phyloP scores from a whole-genome alignment of 1,284 basidiomycete genomes.

The Waitea zeae region DNA sequence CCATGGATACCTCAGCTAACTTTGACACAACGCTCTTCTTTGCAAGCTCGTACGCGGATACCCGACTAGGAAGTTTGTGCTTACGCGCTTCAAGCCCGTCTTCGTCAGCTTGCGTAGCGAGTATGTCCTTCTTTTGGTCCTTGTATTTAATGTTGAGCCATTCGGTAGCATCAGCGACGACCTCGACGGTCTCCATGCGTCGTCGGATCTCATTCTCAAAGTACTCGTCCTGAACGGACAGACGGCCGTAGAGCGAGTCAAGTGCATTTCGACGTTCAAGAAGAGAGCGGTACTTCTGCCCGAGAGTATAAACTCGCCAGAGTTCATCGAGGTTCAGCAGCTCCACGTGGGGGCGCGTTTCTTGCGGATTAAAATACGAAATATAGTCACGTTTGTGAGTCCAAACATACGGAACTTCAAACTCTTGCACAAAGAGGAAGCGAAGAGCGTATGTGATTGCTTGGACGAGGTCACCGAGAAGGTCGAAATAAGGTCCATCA shows the following conservation, averaged over 20 bases:
- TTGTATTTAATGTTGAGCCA: slow-evolving; percentile 84
- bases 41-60: slow-evolving; percentile 72
- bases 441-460: slow-evolving; percentile 72
- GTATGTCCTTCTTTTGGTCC: slow-evolving; percentile 48
- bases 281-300: slow-evolving; percentile 77
- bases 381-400: slow-evolving; percentile 87
- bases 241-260: slow-evolving; percentile 41
- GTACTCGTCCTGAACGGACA: slow-evolving; percentile 52
- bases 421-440: slow-evolving; percentile 75
- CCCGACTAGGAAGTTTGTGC: slow-evolving; percentile 73
- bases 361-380: slow-evolving; percentile 52
- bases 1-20: slow-evolving; percentile 47
- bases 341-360: slow-evolving; percentile 36
- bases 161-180: slow-evolving; percentile 82
- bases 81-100: slow-evolving; percentile 36
- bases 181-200: slow-evolving; percentile 65
- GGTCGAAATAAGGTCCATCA: slow-evolving; percentile 36
- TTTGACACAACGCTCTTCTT: slow-evolving; percentile 67
- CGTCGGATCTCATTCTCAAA: slow-evolving; percentile 49
- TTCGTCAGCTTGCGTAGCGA: slow-evolving; percentile 53
- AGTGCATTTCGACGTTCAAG: slow-evolving; percentile 56
- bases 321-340: slow-evolving; percentile 67
- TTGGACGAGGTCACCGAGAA: slow-evolving; percentile 55
- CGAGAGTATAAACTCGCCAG: slow-evolving; percentile 78
- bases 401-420: slow-evolving; percentile 94